A percentile compares a stretch with the other conserved stretches of the same genome.
phyloP scores from a whole-genome alignment of 164 flowering plant genomes.

The Buxus sempervirens region DNA sequence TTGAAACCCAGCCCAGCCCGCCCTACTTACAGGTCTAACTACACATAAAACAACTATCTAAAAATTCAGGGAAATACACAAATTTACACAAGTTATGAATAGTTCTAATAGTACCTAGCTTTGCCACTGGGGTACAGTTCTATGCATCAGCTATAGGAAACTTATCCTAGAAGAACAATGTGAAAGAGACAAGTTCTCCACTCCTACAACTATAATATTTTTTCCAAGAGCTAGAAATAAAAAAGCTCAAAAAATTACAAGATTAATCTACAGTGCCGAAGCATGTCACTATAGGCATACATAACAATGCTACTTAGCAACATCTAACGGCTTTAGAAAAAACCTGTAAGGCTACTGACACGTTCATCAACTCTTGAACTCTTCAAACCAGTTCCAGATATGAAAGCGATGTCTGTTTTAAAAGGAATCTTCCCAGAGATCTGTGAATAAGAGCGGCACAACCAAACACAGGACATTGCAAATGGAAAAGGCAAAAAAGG shows the following conservation, averaged over 20 bases:
- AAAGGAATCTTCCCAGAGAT: conserved; percentile 71
- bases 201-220: background rate
- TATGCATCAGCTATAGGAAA: background rate
- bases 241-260: too few species aligned
- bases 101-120: background rate
- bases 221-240: background rate
- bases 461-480: background rate
- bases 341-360: conserved; percentile 71
- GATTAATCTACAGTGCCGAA: too few species aligned
- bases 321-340: conserved; percentile 1
- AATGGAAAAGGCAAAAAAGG: background rate
- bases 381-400: conserved; percentile 58
- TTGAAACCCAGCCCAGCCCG: too few species aligned
- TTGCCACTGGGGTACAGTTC: background rate
- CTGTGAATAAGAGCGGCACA: conserved; percentile 34
- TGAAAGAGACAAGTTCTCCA: background rate
- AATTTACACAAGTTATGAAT: background rate
- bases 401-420: conserved; percentile 61
- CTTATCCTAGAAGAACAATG: background rate
- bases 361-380: conserved; percentile 63
- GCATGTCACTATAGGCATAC: background rate
- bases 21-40: too few species aligned
- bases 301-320: too few species aligned
- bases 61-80: background rate
- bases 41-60: too few species aligned